These are phyloP conservation scores for Leucaena leucocephala DNA, from an alignment of 306 rosid genomes.

Conservation along the genomic window DNA sequence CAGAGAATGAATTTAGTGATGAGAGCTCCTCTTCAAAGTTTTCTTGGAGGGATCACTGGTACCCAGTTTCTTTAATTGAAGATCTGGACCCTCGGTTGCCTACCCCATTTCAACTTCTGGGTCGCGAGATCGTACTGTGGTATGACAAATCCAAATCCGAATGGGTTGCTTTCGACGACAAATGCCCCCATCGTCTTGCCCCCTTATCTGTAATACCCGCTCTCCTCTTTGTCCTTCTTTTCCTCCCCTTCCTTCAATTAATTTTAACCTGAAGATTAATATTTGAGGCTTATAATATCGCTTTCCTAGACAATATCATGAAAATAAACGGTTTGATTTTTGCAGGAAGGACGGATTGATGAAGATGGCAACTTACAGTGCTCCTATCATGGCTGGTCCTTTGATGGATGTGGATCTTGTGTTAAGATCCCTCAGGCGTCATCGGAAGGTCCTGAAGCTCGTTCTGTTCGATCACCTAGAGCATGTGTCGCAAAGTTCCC, in stretches of 20 bases:
- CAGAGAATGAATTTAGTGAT: conserved; percentile 48
- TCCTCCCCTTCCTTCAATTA: neutral
- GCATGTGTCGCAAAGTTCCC: conserved; percentile 87
- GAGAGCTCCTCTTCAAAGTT: conserved; percentile 68
- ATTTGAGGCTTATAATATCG: conserved; percentile 23
- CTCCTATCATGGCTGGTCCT: conserved; percentile 98
- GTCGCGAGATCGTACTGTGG: conserved; percentile 90
- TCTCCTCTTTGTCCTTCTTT: neutral
- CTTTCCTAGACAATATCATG: too few species aligned
- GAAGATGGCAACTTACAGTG: conserved; percentile 93
- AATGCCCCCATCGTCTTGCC: conserved; percentile 97
- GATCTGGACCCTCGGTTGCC: conserved; percentile 78
- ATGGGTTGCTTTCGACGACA: conserved; percentile 94
- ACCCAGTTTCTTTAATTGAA: conserved; percentile 89
- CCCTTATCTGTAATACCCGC: conserved; percentile 79
- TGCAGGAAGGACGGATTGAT: conserved; percentile 94
- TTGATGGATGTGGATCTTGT: conserved; percentile 88
- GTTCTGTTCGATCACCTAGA: conserved; percentile 76
- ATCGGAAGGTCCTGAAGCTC: conserved; percentile 86
- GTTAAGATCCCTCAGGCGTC: conserved; percentile 86
- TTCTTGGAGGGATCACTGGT: conserved; percentile 98
- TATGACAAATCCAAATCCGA: conserved; percentile 58
- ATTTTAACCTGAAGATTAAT: conserved; percentile 3
- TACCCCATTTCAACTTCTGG: conserved; percentile 92
- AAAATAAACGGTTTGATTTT: conserved; percentile 32